These are phyloP conservation scores for Sphaerulina populicola DNA, from an alignment of 2,329 filamentous ascomycete genomes.

Conservation along the genomic window DNA sequence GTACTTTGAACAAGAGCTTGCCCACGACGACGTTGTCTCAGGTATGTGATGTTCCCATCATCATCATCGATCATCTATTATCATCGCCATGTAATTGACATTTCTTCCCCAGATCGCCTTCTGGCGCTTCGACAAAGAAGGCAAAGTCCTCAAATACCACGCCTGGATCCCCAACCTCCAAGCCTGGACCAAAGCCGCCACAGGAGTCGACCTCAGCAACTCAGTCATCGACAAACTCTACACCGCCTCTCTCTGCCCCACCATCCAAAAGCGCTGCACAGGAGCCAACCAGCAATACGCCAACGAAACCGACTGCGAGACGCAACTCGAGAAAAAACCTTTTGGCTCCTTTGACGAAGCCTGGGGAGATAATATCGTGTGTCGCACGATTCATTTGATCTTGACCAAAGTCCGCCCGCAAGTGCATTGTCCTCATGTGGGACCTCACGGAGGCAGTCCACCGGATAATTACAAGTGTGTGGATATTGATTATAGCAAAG, in stretches of 20 bases:
- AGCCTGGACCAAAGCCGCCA: slow-evolving; percentile 31
- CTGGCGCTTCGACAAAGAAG: slow-evolving; percentile 42
- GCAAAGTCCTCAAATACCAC: slow-evolving; percentile 40
- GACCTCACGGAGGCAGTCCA: slow-evolving; percentile 1
- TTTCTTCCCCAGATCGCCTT: slow-evolving; percentile 33
- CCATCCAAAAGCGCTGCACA: slow-evolving; percentile 32
- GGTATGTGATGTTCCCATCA: neutral
- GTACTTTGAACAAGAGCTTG: slow-evolving; percentile 9
- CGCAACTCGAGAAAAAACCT: slow-evolving; percentile 29
- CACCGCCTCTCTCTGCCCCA: slow-evolving; percentile 32
- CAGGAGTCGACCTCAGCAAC: slow-evolving; percentile 22
- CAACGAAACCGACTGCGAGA: slow-evolving; percentile 30
- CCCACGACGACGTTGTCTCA: slow-evolving; percentile 17
- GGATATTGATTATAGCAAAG: slow-evolving; percentile 22
- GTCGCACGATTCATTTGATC: slow-evolving; percentile 37
- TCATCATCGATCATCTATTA: no score
- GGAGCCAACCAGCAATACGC: slow-evolving; percentile 35
- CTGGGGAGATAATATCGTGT: slow-evolving; percentile 41
- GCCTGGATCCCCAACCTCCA: slow-evolving; percentile 41
- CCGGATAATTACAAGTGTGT: slow-evolving; percentile 25
- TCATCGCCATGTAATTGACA: no score
- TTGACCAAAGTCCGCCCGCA: slow-evolving; percentile 28
- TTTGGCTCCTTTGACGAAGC: slow-evolving; percentile 39
- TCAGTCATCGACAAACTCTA: slow-evolving; percentile 27
- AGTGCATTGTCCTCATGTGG: slow-evolving; percentile 28